phyloP scores from a whole-genome alignment of 805 yeast species.

The Millerago galiae region DNA sequence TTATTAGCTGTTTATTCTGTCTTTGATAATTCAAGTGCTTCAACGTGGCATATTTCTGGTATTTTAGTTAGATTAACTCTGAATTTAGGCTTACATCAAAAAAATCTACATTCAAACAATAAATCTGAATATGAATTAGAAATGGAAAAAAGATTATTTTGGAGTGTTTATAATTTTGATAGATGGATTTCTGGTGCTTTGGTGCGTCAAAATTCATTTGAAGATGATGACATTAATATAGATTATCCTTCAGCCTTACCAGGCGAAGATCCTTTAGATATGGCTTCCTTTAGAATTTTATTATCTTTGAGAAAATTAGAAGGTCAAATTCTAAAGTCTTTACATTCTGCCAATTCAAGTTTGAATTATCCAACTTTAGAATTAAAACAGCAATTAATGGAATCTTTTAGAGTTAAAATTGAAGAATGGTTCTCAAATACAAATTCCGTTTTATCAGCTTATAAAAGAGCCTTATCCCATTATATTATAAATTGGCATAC shows the following conservation, averaged over 20 bases:
- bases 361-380: slow-evolving; percentile 12
- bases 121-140: slow-evolving; percentile 20
- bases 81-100: slow-evolving; percentile 41
- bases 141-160: slow-evolving; percentile 35
- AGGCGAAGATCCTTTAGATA: slow-evolving; percentile 35
- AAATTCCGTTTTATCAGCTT: neutral
- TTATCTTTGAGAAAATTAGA: slow-evolving; percentile 40
- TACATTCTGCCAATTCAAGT: slow-evolving; percentile 39
- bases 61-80: slow-evolving; percentile 37
- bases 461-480: slow-evolving; percentile 4
- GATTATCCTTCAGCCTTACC: slow-evolving; percentile 34
- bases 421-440: slow-evolving; percentile 29
- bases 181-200: slow-evolving; percentile 41
- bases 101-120: slow-evolving; percentile 8
- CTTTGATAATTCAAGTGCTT: slow-evolving; percentile 42
- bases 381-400: slow-evolving; percentile 4
- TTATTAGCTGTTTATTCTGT: slow-evolving; percentile 44
- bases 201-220: slow-evolving; percentile 42
- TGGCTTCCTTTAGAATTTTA: slow-evolving; percentile 35
- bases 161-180: slow-evolving; percentile 38
- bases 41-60: slow-evolving; percentile 49
- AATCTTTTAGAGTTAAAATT: slow-evolving; percentile 18
- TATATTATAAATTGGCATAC: slow-evolving; percentile 27
- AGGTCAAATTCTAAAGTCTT: slow-evolving; percentile 37
- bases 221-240: slow-evolving; percentile 44